phyloP scores from a whole-genome alignment of 2,329 filamentous ascomycete genomes.

The Colletotrichum gloeosporioides region DNA sequence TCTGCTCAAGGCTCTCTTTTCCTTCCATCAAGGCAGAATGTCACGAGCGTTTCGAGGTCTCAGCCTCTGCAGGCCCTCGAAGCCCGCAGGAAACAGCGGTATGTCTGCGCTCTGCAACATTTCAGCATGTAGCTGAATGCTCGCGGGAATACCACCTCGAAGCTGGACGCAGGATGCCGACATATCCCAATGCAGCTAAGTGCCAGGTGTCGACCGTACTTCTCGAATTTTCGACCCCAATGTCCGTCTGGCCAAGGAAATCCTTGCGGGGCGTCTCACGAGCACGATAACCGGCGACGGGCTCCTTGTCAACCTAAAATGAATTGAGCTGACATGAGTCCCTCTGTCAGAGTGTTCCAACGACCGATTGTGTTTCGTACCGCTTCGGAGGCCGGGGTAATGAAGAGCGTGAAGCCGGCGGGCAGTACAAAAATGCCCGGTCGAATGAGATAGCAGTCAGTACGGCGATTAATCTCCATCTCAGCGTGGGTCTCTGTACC shows the following conservation, averaged over 20 bases:
- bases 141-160: background rate
- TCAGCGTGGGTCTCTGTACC: background rate
- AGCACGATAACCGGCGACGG: slow-evolving; percentile 5
- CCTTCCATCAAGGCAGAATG: background rate
- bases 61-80: background rate
- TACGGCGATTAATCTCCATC: background rate
- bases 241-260: slow-evolving; percentile 5
- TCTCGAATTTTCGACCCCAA: slow-evolving; percentile 11
- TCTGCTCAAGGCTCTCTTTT: background rate
- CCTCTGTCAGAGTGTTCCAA: background rate
- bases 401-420: background rate
- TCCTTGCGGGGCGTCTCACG: slow-evolving; percentile 1
- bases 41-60: background rate
- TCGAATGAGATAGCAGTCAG: background rate
- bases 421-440: background rate
- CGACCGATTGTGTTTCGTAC: background rate
- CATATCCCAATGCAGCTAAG: background rate
- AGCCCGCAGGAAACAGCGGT: background rate
- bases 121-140: background rate
- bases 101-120: background rate
- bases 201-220: background rate
- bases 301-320: slow-evolving; percentile 6
- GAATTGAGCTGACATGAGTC: background rate
- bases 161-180: background rate
- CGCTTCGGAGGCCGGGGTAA: background rate